A percentile compares a stretch with the other conserved stretches of the same genome.
These are phyloP conservation scores for Cytospora piceicola DNA, from an alignment of 2,329 filamentous ascomycete species.

Conservation along the genomic window DNA sequence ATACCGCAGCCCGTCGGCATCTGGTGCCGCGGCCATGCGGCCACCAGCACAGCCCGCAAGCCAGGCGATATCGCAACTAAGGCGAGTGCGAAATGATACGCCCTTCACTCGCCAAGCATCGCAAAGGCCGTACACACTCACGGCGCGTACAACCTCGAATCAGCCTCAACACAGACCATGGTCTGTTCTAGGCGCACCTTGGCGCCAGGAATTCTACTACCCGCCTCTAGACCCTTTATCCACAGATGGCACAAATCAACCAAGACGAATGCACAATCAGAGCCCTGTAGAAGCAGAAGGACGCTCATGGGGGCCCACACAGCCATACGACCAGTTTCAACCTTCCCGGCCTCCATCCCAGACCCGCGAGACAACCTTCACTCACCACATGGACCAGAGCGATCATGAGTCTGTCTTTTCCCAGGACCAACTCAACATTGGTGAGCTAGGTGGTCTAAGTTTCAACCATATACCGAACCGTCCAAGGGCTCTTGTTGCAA, in stretches of 20 bases:
- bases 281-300: background rate
- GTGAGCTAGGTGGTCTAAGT: background rate
- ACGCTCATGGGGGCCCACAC: no score
- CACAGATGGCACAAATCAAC: background rate
- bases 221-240: background rate
- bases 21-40: background rate
- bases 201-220: background rate
- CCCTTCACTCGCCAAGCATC: background rate
- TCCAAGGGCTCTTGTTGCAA: background rate
- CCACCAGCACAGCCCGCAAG: background rate
- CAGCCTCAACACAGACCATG: background rate
- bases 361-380: no score
- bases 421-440: background rate
- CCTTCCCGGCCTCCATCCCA: background rate
- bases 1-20: background rate
- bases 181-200: background rate
- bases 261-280: background rate
- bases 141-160: background rate
- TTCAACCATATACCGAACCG: background rate
- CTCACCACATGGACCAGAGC: no score
- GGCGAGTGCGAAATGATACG: background rate
- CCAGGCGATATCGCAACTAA: background rate
- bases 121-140: background rate
- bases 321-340: background rate
- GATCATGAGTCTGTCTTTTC: background rate